Evolutionary conservation across 306 rosid genomes (phyloP).

Genomic region (Cucurbita moschata): DNA sequence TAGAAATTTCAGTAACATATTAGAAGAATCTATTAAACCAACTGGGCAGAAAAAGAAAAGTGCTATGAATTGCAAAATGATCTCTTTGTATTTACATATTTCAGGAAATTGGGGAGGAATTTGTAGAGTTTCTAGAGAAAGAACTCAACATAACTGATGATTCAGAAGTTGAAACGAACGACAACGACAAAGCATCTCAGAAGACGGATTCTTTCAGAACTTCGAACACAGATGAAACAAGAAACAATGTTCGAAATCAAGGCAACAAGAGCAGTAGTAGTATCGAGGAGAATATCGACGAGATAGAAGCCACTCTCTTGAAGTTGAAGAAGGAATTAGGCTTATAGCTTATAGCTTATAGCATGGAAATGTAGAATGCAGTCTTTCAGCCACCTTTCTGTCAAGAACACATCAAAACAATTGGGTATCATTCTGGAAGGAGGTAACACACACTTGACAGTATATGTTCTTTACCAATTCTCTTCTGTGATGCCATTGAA

Average conservation of each 20-base stretch:
- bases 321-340: conserved; percentile 80
- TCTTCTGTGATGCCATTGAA: neutral
- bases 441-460: neutral
- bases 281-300: conserved; percentile 67
- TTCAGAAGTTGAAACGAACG: conserved; percentile 18
- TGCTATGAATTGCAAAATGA: neutral
- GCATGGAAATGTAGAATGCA: conserved; percentile 2
- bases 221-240: conserved; percentile 19
- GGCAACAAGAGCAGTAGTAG: conserved; percentile 35
- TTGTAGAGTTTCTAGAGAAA: conserved; percentile 91
- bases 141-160: conserved; percentile 69
- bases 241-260: conserved; percentile 14
- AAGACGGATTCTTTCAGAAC: conserved; percentile 24
- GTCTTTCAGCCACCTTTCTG: neutral
- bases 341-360: conserved; percentile 66
- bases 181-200: conserved; percentile 15
- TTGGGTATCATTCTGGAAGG: neutral
- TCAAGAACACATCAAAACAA: neutral
- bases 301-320: conserved; percentile 85
- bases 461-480: neutral
- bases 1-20: neutral
- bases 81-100: conserved; percentile 3
- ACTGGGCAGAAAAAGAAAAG: neutral
- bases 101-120: conserved; percentile 98
- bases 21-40: neutral